Conservation (phyloP, 2,329 filamentous ascomycete genomes). For the Claviceps purpurea region DNA sequence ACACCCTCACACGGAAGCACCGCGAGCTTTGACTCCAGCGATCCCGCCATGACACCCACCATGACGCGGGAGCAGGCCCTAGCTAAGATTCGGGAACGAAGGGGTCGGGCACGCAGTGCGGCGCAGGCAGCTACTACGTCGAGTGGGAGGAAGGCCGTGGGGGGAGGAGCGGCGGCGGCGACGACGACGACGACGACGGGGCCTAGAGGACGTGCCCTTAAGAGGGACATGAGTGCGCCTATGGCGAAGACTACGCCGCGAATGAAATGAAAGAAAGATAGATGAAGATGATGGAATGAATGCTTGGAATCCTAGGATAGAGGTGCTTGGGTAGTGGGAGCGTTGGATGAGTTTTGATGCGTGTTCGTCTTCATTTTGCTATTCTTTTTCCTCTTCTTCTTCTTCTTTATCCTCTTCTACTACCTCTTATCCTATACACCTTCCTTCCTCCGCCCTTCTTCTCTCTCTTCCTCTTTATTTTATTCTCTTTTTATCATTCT, state of each 20-base stretch:
- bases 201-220: constrained; percentile 12
- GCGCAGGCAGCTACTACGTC: constrained; percentile 48
- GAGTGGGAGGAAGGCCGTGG: constrained; percentile 43
- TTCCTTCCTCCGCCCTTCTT: neutral
- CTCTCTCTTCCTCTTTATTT: neutral
- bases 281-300: neutral
- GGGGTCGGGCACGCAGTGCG: constrained; percentile 57
- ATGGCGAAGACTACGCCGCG: constrained; percentile 12
- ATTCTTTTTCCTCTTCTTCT: neutral
- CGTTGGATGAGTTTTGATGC: neutral
- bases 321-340: neutral
- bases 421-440: neutral
- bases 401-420: neutral
- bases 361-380: neutral
- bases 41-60: constrained; percentile 48
- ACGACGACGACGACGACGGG: constrained; percentile 36
- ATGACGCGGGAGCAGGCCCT: constrained; percentile 64
- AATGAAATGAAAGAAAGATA: constrained; percentile 1
- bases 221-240: constrained; percentile 37
- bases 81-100: constrained; percentile 58
- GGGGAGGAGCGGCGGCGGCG: constrained; percentile 49
- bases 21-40: constrained; percentile 36
- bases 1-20: constrained; percentile 28
- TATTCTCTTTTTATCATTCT: neutral
- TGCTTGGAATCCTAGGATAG: neutral